Percentiles rank a stretch among this genome's conserved stretches.
Conservation (phyloP, 1,284 basidiomycete species). For the Fistulinella staudtii region DNA sequence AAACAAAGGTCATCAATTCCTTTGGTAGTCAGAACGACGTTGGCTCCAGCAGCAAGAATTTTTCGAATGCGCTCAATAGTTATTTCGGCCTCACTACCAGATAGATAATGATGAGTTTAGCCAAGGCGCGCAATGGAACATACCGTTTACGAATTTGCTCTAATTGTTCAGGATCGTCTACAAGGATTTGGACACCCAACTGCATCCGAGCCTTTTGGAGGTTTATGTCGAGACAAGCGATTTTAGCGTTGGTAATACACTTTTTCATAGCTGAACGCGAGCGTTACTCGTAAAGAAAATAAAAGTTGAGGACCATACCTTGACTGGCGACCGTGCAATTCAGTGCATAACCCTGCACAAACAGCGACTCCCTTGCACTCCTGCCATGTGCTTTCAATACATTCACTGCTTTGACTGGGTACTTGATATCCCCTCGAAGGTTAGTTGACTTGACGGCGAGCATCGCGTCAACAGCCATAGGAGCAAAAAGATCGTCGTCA, state of each 20-base stretch:
- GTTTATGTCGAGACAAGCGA: constrained; percentile 98
- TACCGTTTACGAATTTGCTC: constrained; percentile 94
- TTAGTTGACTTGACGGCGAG: constrained; percentile 95
- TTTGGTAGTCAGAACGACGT: constrained; percentile 97
- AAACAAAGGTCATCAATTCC: constrained; percentile 98
- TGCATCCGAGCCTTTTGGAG: constrained; percentile 98
- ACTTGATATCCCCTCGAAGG: constrained; percentile 93
- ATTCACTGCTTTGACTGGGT: constrained; percentile 99
- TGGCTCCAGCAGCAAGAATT: constrained; percentile 94
- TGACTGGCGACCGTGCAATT: constrained; percentile 99
- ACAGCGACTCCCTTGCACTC: constrained; percentile 92
- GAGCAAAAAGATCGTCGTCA: constrained; percentile 97
- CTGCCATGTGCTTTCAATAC: constrained; percentile 98
- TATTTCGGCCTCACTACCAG: constrained; percentile 86
- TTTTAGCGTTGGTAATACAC: constrained; percentile 89
- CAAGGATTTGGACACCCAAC: constrained; percentile 95
- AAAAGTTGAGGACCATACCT: constrained; percentile 47
- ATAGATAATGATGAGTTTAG: constrained; percentile 4
- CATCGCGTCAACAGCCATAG: constrained; percentile 99
- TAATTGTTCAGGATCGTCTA: constrained; percentile 95
- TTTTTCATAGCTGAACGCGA: constrained; percentile 88
- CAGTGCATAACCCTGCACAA: constrained; percentile 95
- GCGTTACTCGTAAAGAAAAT: constrained; percentile 4
- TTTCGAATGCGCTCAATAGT: constrained; percentile 95
- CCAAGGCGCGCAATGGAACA: constrained; percentile 13